Evolutionary conservation across 768 basidiomycete genomes (phyloP).

Genomic region (Boletus speciosus): DNA sequence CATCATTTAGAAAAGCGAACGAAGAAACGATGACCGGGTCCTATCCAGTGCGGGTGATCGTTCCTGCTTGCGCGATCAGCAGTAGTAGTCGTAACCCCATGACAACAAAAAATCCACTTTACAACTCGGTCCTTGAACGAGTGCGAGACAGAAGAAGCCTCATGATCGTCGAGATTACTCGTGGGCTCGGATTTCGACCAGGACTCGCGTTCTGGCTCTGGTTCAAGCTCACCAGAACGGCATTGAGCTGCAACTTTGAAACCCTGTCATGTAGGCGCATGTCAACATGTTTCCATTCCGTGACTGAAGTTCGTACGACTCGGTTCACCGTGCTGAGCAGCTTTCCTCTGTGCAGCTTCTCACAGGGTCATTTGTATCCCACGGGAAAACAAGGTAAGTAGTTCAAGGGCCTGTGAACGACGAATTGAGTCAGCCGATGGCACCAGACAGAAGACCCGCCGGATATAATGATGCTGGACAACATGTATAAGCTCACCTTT

Average conservation of each 20-base stretch:
- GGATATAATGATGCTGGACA: neutral
- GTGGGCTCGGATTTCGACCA: neutral
- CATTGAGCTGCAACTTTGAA: conserved; percentile 39
- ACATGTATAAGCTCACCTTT: conserved; percentile 5
- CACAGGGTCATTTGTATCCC: conserved; percentile 83
- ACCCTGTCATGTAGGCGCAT: conserved; percentile 28
- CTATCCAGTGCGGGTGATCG: neutral
- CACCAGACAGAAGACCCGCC: neutral
- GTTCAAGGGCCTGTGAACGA: conserved; percentile 7
- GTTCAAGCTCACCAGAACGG: conserved; percentile 11
- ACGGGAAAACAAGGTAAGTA: conserved; percentile 67
- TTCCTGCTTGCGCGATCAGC: conserved; percentile 5
- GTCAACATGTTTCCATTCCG: neutral
- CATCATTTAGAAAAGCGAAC: neutral
- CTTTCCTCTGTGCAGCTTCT: conserved; percentile 35
- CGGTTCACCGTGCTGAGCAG: conserved; percentile 6
- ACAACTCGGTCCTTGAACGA: conserved; percentile 6
- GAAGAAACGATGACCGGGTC: neutral
- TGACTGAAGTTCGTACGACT: conserved; percentile 52
- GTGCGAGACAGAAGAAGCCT: conserved; percentile 13
- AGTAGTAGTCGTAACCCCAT: conserved; percentile 12
- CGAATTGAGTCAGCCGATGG: neutral
- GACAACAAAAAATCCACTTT: conserved; percentile 17
- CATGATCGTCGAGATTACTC: conserved; percentile 24
- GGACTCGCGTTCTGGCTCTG: neutral